These are phyloP conservation scores for Lactarius pseudohatsudake DNA, from an alignment of 768 basidiomycete genomes.

Conservation along the genomic window DNA sequence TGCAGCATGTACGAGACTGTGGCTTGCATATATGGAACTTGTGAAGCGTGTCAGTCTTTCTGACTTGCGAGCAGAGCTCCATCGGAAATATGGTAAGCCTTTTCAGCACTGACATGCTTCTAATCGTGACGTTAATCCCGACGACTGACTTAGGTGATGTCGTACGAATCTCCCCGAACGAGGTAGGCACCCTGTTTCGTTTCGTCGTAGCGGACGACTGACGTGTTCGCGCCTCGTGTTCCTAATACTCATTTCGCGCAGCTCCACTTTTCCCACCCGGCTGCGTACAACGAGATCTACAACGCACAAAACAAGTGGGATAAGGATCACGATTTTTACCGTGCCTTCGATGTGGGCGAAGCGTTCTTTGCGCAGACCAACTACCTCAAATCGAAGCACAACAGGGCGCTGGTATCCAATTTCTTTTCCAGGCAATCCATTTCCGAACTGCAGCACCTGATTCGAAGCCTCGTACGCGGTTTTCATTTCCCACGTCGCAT, in stretches of 20 bases:
- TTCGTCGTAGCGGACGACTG: not conserved
- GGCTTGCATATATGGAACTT: conserved; percentile 25
- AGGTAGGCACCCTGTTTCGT: not conserved
- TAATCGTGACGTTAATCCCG: not conserved
- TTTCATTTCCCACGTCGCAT: not conserved
- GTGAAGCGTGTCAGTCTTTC: conserved; percentile 14
- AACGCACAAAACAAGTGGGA: conserved; percentile 33
- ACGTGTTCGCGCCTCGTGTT: not conserved
- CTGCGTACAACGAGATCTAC: conserved; percentile 23
- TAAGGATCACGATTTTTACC: conserved; percentile 43
- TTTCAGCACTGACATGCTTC: not conserved
- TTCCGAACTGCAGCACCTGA: conserved; percentile 38
- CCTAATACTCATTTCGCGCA: not conserved
- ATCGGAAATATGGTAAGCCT: conserved; percentile 17
- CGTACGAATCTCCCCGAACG: conserved; percentile 22
- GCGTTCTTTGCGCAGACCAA: conserved; percentile 42
- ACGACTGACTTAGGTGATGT: conserved; percentile 10
- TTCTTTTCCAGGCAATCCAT: conserved; percentile 43
- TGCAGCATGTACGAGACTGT: conserved; percentile 21
- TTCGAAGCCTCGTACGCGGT: conserved; percentile 36
- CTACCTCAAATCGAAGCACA: conserved; percentile 36
- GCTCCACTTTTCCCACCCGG: conserved; percentile 21
- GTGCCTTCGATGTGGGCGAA: conserved; percentile 38
- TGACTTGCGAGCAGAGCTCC: conserved; percentile 17
- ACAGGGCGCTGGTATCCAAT: conserved; percentile 37